Percentiles rank a stretch among this genome's conserved stretches.
Evolutionary conservation across 768 basidiomycete genomes (phyloP).

Genomic region (Tylopilus plumbeoviolaceoides): DNA sequence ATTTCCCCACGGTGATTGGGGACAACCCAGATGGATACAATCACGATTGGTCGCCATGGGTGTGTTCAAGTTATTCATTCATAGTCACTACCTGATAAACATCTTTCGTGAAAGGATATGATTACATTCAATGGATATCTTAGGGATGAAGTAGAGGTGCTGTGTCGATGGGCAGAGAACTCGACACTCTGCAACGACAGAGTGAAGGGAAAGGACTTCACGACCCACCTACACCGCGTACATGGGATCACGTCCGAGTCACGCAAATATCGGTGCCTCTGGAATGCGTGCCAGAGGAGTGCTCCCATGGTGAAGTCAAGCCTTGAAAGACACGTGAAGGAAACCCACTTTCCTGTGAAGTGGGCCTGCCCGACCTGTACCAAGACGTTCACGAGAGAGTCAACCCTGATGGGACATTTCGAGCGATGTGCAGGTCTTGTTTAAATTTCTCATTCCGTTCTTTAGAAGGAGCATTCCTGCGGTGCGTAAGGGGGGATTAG

Average conservation of each 20-base stretch:
- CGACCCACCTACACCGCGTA: not conserved
- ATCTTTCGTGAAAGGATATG: not conserved
- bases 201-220: not conserved
- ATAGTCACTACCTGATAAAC: not conserved
- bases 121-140: not conserved
- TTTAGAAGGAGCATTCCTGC: not conserved
- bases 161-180: conserved; percentile 1
- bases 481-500: not conserved
- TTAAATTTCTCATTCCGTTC: not conserved
- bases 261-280: not conserved
- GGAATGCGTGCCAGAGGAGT: not conserved
- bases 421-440: not conserved
- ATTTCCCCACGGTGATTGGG: too few species aligned
- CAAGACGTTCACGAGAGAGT: conserved; percentile 1
- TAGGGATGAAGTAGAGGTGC: not conserved
- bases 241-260: not conserved
- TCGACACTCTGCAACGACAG: not conserved
- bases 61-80: not conserved
- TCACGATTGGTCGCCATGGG: not conserved
- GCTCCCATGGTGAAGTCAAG: not conserved
- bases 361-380: conserved; percentile 4
- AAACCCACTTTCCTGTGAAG: not conserved
- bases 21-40: not conserved
- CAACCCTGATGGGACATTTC: not conserved
- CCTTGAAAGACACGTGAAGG: conserved; percentile 3